Conservation (phyloP, 306 rosid genomes). For the Malus asiatica region DNA sequence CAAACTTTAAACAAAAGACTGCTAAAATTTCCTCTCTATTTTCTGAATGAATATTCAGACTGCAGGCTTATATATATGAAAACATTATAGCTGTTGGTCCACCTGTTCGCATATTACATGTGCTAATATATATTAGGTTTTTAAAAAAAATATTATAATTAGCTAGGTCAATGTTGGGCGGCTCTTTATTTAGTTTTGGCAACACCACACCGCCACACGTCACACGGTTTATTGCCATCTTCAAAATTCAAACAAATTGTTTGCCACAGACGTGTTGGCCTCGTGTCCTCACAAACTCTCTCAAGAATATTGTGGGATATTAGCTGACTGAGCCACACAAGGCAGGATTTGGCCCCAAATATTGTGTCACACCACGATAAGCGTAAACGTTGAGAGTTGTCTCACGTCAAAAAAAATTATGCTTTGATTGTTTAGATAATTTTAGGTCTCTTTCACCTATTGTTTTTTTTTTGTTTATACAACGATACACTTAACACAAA, state of each 20-base stretch:
- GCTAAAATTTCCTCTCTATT: not conserved
- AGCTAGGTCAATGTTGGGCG: constrained; percentile 16
- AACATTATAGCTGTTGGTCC: not conserved
- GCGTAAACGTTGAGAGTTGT: too few relatives aligned
- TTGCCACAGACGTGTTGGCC: not conserved
- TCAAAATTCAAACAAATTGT: not conserved
- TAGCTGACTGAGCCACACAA: not conserved
- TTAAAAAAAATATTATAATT: not conserved
- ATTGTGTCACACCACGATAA: too few relatives aligned
- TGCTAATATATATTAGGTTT: not conserved
- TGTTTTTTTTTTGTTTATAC: too few relatives aligned
- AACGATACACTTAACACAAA: too few relatives aligned
- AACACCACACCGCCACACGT: not conserved
- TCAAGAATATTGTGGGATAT: not conserved
- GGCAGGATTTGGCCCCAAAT: not conserved
- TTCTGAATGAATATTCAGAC: not conserved
- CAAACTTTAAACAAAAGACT: not conserved
- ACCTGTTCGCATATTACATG: not conserved
- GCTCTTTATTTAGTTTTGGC: not conserved
- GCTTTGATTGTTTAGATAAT: too few relatives aligned
- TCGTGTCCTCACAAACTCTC: not conserved
- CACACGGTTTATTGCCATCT: not conserved
- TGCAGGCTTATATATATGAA: not conserved
- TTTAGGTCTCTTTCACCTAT: too few relatives aligned
- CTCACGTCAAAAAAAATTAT: too few relatives aligned